Percentiles rank a stretch among this genome's conserved stretches.
Evolutionary conservation across 306 rosid genomes (phyloP).

Genomic region (Amphicarpaea edgeworthii): DNA sequence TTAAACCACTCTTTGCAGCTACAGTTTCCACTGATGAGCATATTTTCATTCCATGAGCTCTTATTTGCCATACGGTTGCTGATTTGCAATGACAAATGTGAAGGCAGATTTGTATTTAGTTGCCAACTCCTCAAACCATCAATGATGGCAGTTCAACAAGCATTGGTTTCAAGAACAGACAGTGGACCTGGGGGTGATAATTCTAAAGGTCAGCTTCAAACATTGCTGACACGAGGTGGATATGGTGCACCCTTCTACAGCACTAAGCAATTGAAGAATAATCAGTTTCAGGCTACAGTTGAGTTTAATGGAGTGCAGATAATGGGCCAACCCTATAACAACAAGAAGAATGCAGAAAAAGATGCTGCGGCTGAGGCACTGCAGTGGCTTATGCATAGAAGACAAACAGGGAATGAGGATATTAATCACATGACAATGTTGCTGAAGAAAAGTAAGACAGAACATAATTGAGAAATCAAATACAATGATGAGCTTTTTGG

Average conservation of each 20-base stretch:
- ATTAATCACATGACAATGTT: constrained; percentile 70
- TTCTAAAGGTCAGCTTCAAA: constrained; percentile 94
- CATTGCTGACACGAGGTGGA: constrained; percentile 89
- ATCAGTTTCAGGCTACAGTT: constrained; percentile 72
- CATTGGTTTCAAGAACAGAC: constrained; percentile 74
- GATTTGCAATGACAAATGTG: constrained; percentile 66
- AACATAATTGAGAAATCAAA: constrained; percentile 54
- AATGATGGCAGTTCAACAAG: constrained; percentile 50
- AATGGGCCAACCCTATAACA: constrained; percentile 87
- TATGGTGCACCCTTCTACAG: constrained; percentile 80
- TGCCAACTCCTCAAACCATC: constrained; percentile 63
- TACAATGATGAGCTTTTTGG: constrained; percentile 23
- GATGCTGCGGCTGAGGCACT: constrained; percentile 97
- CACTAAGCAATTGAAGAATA: constrained; percentile 70
- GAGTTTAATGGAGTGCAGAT: constrained; percentile 84
- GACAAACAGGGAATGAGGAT: constrained; percentile 58
- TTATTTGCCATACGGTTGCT: constrained; percentile 78
- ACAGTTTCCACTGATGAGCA: constrained; percentile 71
- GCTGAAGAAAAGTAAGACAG: constrained; percentile 87
- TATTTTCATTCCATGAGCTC: constrained; percentile 68
- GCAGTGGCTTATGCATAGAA: constrained; percentile 80
- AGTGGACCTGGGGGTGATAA: constrained; percentile 99
- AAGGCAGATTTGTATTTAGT: constrained; percentile 79
- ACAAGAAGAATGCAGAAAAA: constrained; percentile 94
- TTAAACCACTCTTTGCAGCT: constrained; percentile 62